Evolutionary conservation across 78 protist genomes (phyloP).

Genomic region (Dictyostelium intermedium): DNA sequence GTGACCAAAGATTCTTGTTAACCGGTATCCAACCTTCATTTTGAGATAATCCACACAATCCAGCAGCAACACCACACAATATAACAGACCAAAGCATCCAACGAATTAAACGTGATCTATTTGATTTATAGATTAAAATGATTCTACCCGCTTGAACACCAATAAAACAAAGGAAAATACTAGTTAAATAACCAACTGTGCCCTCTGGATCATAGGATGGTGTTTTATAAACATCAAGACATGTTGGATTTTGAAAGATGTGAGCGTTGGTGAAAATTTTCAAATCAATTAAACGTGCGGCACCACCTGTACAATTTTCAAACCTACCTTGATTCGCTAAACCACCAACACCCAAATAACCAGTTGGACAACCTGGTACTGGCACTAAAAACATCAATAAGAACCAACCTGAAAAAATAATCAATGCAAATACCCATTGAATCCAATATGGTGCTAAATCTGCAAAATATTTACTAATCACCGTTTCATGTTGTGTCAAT

Average conservation of each 20-base stretch:
- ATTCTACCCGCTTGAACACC: conserved; percentile 82
- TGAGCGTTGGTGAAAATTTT: conserved; percentile 55
- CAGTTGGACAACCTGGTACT: conserved; percentile 82
- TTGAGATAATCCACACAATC: conserved; percentile 61
- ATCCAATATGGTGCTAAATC: conserved; percentile 66
- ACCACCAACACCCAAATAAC: conserved; percentile 90
- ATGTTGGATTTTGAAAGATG: conserved; percentile 75
- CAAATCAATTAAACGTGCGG: conserved; percentile 73
- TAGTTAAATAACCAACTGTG: conserved; percentile 83
- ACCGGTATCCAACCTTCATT: conserved; percentile 84
- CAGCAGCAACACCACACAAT: conserved; percentile 54
- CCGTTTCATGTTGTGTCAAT: background rate
- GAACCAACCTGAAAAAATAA: conserved; percentile 44
- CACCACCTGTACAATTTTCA: conserved; percentile 87
- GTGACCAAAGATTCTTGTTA: conserved; percentile 88
- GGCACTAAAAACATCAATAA: conserved; percentile 59
- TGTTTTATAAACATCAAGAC: conserved; percentile 54
- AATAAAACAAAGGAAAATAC: conserved; percentile 78
- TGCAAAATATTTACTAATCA: background rate
- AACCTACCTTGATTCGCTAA: conserved; percentile 16
- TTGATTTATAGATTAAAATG: background rate
- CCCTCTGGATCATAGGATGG: conserved; percentile 88
- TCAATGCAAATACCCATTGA: conserved; percentile 49
- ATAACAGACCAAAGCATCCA: conserved; percentile 71
- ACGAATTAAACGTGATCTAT: conserved; percentile 35